Conservation (phyloP, 164 flowering plant species). For the Vitis labrusca region DNA sequence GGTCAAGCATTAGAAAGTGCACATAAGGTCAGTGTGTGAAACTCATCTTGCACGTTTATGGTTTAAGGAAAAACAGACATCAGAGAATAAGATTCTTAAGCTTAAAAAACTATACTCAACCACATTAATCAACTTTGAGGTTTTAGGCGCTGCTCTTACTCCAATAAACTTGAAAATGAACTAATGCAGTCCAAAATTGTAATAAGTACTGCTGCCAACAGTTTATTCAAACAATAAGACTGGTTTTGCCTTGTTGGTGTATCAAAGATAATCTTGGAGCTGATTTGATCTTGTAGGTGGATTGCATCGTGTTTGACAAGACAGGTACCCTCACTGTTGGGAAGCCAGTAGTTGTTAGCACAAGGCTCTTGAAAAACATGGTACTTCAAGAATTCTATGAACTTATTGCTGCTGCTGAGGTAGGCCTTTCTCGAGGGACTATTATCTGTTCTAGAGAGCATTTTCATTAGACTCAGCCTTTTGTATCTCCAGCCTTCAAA, state of each 20-base stretch:
- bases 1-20: conserved; percentile 94
- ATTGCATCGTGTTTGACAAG: conserved; percentile 90
- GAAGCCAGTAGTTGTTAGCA: conserved; percentile 75
- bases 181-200: too few relatives aligned
- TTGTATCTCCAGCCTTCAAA: too few relatives aligned
- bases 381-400: conserved; percentile 61
- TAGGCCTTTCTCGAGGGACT: conserved; percentile 13
- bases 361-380: conserved; percentile 64
- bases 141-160: too few relatives aligned
- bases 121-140: too few relatives aligned
- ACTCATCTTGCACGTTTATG: neutral
- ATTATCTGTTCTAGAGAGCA: neutral
- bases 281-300: conserved; percentile 43
- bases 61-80: neutral
- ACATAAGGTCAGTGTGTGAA: conserved; percentile 58
- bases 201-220: too few relatives aligned
- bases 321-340: conserved; percentile 92
- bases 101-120: too few relatives aligned
- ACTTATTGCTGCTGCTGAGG: conserved; percentile 85
- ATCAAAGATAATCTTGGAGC: neutral
- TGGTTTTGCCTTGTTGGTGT: too few relatives aligned
- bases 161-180: too few relatives aligned
- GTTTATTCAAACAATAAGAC: too few relatives aligned
- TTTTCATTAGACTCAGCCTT: too few relatives aligned
- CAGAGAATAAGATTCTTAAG: too few relatives aligned